phyloP scores from a whole-genome alignment of 2,329 filamentous ascomycete genomes.

The Microcera coccophila region DNA sequence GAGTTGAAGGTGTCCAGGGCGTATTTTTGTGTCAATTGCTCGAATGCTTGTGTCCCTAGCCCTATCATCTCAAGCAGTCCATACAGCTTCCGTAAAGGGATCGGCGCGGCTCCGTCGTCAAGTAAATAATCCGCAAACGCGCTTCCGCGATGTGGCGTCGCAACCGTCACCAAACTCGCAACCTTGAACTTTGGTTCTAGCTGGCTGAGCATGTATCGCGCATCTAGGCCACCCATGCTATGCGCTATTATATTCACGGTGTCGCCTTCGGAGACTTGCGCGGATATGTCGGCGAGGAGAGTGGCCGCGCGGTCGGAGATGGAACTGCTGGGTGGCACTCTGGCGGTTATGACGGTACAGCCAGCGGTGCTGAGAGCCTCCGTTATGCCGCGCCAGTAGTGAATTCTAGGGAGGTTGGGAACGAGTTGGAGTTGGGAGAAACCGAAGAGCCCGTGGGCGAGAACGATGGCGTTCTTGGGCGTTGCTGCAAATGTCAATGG shows the following conservation, averaged over 20 bases:
- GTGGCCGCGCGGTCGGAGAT: slow-evolving; percentile 58
- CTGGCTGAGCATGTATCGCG: slow-evolving; percentile 61
- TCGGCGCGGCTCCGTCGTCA: slow-evolving; percentile 35
- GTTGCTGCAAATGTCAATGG: slow-evolving; percentile 34
- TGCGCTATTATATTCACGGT: slow-evolving; percentile 74
- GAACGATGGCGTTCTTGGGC: slow-evolving; percentile 59
- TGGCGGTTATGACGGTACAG: slow-evolving; percentile 55
- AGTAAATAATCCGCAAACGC: slow-evolving; percentile 54
- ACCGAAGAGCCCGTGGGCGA: slow-evolving; percentile 62
- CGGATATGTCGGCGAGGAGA: slow-evolving; percentile 52
- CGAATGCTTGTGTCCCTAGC: slow-evolving; percentile 57
- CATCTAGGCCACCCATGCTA: slow-evolving; percentile 63
- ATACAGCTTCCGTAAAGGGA: slow-evolving; percentile 54
- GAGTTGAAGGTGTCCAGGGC: slow-evolving; percentile 59
- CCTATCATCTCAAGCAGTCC: slow-evolving; percentile 48
- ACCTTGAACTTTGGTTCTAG: slow-evolving; percentile 48
- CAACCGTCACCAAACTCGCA: slow-evolving; percentile 51
- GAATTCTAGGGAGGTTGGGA: slow-evolving; percentile 50
- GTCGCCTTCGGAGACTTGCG: slow-evolving; percentile 32
- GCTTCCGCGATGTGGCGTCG: slow-evolving; percentile 54
- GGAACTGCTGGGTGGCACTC: slow-evolving; percentile 57
- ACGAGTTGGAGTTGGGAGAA: slow-evolving; percentile 55
- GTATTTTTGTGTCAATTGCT: slow-evolving; percentile 56
- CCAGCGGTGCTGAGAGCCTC: slow-evolving; percentile 53
- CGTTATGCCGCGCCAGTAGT: slow-evolving; percentile 63